Conservation (phyloP, 768 basidiomycete species). For the Hygrophoropsis aurantiaca region DNA sequence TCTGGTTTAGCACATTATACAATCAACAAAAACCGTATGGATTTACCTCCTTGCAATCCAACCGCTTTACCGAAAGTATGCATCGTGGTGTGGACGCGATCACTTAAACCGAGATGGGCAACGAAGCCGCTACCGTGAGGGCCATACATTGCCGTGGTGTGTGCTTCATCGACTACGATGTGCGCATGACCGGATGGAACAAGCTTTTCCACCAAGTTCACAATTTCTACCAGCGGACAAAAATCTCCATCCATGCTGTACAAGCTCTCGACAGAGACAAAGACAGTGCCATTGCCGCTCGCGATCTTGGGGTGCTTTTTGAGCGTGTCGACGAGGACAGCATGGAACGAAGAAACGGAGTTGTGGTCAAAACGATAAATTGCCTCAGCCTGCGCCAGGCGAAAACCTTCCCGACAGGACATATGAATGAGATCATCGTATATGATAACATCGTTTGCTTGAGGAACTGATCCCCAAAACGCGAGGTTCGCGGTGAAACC, state of each 20-base stretch:
- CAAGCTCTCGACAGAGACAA: conserved; percentile 51
- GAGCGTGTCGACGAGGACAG: conserved; percentile 25
- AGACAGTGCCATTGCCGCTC: conserved; percentile 33
- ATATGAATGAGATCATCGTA: conserved; percentile 56
- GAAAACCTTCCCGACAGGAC: conserved; percentile 51
- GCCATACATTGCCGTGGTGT: conserved; percentile 56
- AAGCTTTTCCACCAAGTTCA: conserved; percentile 34
- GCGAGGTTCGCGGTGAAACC: conserved; percentile 55
- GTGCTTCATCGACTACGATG: conserved; percentile 58
- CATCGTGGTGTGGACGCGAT: conserved; percentile 43
- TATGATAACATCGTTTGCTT: conserved; percentile 45
- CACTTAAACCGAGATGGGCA: conserved; percentile 40
- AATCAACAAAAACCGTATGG: not conserved
- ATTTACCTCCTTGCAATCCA: conserved; percentile 19
- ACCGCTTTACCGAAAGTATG: conserved; percentile 54
- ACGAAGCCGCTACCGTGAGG: conserved; percentile 45
- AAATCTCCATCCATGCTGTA: conserved; percentile 67
- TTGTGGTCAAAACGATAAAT: conserved; percentile 46
- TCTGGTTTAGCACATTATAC: no score
- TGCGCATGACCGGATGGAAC: conserved; percentile 38
- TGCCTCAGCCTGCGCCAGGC: conserved; percentile 32
- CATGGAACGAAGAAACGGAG: conserved; percentile 33
- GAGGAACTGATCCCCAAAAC: conserved; percentile 46
- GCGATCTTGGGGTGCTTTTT: conserved; percentile 18
- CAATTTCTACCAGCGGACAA: conserved; percentile 43